Base-by-base conservation (phyloP, 1,139 yeast species). In the Pichia sp. region DNA sequence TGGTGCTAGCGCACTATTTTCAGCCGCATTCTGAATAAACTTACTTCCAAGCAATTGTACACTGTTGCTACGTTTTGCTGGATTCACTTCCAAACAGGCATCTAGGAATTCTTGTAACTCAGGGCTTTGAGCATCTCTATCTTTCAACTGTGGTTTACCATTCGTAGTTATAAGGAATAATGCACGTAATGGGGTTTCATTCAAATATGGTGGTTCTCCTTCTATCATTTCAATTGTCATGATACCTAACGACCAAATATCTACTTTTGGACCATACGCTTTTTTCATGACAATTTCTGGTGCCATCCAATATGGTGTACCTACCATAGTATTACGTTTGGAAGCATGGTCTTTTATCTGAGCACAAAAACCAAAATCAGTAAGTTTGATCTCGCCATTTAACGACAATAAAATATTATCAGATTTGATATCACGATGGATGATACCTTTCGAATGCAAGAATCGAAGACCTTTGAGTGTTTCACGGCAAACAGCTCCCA, bases 221-320 rank as follows among this genome's bases (percentile, higher is more conserved):
- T 91, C 97, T 52, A 91, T 85, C 98, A 91, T 91, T 63, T 91
- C 98, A 56, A 91, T 88, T 17, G 89, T 80, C 98, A 91, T 91
- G 52, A 91, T 91, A 50, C 98, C 98, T 50, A 91, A 67, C 11
- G 96, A 85, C 98, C 98, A 91, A 39, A 93, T 82, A 63, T 91
- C 98, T 43, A 91, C 96, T 63, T 93, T 89, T 31, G 96, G 95
- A 2, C 96, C 98, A 60, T 91, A 91, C 54, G 88, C 96, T 59
- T 89, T 88, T 50, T 95, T 71, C 9, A 88, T 78, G 18, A 91
- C 96, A 43, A 91, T 96, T 63, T 91, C 98, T 2, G 98, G 98
- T 0, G 98, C 98, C 98, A 91, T 91, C 98, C 98, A 91, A 61
- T 91, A 91, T 5, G 98, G 98, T 0, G 98, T 91, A n/a, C 98